Evolutionary conservation across 2,329 filamentous ascomycete genomes (phyloP).

Genomic region (Xylaria sp.): DNA sequence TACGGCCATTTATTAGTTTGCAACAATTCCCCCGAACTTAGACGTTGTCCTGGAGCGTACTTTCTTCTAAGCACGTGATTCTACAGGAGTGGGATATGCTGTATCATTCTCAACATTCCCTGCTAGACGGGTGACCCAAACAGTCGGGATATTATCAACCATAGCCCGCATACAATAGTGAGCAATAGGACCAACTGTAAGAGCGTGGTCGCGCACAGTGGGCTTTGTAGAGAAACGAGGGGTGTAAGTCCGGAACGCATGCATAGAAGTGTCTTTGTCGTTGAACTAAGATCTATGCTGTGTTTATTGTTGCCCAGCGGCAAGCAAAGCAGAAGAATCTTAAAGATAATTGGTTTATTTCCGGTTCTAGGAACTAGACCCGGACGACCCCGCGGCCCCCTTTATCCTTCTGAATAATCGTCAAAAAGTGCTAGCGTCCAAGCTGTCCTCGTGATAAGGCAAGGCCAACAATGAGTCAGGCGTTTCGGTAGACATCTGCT

Average conservation of each 20-base stretch:
- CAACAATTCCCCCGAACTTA: not conserved
- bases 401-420: not conserved
- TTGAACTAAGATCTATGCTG: not conserved
- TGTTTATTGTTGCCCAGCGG: not conserved
- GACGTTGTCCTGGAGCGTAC: not conserved
- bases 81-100: not conserved
- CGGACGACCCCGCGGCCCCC: not conserved
- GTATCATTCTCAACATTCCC: not conserved
- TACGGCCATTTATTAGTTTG: not conserved
- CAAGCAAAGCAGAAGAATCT: not conserved
- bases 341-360: not conserved
- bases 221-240: too few species aligned
- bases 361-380: not conserved
- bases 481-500: not conserved
- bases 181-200: not conserved
- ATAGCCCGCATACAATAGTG: not conserved
- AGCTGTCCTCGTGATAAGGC: not conserved
- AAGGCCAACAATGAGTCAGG: too few species aligned
- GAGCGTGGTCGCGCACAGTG: not conserved
- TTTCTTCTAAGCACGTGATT: slow-evolving; percentile 1
- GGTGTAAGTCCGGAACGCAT: not conserved
- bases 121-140: not conserved
- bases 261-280: not conserved
- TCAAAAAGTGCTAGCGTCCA: not conserved
- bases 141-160: not conserved